Evolutionary conservation across 495 filamentous ascomycete genomes (phyloP), one percentile per base, ranked within the genome.

Genomic region (Aspergillus sclerotioniger): DNA sequence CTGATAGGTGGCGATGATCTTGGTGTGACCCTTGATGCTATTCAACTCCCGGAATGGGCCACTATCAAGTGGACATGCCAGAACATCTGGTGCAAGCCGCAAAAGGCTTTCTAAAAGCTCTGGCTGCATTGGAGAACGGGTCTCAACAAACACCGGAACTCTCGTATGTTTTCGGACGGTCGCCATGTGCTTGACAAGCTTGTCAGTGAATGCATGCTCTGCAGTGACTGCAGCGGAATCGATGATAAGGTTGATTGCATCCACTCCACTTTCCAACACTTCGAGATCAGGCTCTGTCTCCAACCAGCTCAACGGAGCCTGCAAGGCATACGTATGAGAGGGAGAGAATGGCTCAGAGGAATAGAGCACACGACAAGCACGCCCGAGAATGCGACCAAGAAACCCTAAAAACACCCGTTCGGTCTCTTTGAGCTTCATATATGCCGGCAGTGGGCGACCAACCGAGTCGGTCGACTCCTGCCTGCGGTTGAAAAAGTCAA

Each of bases 401-500:
- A 71, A 67, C 17, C 57, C 37, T 44, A 66, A 54, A 64, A 68
- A 67, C 25, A 60, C 62, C 28, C 66, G 62, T 60, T 66, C 73
- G 35, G 60, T 72, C 59, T 63, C 64, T 63, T 64, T 87, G 74
- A 61, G 74, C 77, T 65, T 68, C 19, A 71, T 57, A 19, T 62
- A 59, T 3, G 48, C 39, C 10, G 60, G 51, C 13, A 43, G 16
- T 5, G 44, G 44, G 9, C 16, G 17, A n/a, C 44, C 58, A 15
- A 50, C 50, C 15, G 28, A 35, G 50, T 33, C 43, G 51, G 33
- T 0, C 37, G 5, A 6, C 5, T 49, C 20, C 28, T 68, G 66
- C 1, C 64, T 65, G 41, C 86, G 66, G 61, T 91, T 91, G 74
- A 84, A 90, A 57, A 85, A 90, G 65, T 90, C 87, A 43, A 86